Evolutionary conservation across 768 basidiomycete genomes (phyloP).

Genomic region (Naganishia vaughanmartiniae): DNA sequence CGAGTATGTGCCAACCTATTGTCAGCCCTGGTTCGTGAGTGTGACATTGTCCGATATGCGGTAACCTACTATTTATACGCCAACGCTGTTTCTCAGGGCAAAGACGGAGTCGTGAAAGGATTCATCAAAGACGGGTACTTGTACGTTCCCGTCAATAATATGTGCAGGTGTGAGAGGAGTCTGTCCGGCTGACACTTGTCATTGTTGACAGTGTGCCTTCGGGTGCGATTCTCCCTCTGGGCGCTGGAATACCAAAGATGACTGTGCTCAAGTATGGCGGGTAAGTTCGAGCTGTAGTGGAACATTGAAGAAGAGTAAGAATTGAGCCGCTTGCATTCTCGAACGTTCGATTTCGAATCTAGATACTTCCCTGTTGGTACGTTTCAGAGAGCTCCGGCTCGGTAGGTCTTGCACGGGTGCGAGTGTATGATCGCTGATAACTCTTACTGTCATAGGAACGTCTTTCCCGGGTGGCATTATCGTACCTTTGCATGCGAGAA

Average conservation of each 20-base stretch:
- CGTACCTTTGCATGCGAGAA: constrained; percentile 49
- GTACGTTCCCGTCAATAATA: constrained; percentile 5
- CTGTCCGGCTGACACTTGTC: neutral
- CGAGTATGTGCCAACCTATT: constrained; percentile 27
- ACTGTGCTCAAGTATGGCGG: constrained; percentile 51
- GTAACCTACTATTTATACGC: neutral
- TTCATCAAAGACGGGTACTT: constrained; percentile 31
- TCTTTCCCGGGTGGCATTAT: constrained; percentile 49
- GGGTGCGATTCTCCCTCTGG: constrained; percentile 44
- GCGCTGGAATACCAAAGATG: constrained; percentile 46
- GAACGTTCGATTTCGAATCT: neutral
- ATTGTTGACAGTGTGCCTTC: constrained; percentile 20
- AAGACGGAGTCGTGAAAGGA: constrained; percentile 29
- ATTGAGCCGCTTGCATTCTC: too few species aligned
- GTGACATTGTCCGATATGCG: too few species aligned
- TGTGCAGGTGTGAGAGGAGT: neutral
- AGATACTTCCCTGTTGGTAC: constrained; percentile 39
- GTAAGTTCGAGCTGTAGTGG: constrained; percentile 23
- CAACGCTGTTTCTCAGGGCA: neutral
- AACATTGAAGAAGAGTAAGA: neutral
- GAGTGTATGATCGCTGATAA: neutral
- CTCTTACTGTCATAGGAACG: constrained; percentile 35
- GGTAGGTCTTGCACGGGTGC: neutral
- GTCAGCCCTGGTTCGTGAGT: constrained; percentile 30
- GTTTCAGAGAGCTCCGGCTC: neutral